phyloP scores from a whole-genome alignment of 75 land plant genomes.

The Larix kaempferi region DNA sequence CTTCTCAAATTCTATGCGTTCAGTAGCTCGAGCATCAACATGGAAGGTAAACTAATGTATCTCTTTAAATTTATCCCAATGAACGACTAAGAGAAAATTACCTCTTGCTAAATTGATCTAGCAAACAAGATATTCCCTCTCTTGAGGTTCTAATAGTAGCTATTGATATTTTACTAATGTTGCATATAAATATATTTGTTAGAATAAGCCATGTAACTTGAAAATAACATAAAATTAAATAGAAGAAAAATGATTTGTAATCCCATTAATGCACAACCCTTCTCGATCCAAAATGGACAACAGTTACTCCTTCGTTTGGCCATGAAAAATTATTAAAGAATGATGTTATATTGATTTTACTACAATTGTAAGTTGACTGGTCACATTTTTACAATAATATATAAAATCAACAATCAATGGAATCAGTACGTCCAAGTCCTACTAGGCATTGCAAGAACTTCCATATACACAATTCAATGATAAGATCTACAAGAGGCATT shows the following conservation, averaged over 20 bases:
- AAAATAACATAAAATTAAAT: neutral
- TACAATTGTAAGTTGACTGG: neutral
- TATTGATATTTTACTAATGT: slow-evolving; percentile 98
- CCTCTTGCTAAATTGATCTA: slow-evolving; percentile 87
- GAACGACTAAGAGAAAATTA: slow-evolving; percentile 7
- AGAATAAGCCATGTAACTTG: neutral
- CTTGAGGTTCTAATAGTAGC: slow-evolving; percentile 75
- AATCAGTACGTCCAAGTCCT: neutral
- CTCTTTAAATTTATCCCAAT: slow-evolving; percentile 12
- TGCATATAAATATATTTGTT: slow-evolving; percentile 23
- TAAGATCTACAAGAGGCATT: neutral
- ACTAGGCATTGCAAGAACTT: neutral
- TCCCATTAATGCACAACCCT: neutral
- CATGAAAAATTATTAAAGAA: neutral
- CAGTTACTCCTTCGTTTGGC: neutral
- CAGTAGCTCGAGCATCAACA: slow-evolving; percentile 67
- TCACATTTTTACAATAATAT: neutral
- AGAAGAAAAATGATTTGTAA: neutral
- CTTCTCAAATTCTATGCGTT: slow-evolving; percentile 83
- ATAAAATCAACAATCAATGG: slow-evolving; percentile 1
- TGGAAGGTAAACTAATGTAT: slow-evolving; percentile 72
- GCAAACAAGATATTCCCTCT: slow-evolving; percentile 80
- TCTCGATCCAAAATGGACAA: neutral
- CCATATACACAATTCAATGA: neutral
- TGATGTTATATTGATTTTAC: neutral